Evolutionary conservation across 2,329 filamentous ascomycete species (phyloP), one percentile per base, ranked within the genome.

Genomic region (Phialemoniopsis sp.): DNA sequence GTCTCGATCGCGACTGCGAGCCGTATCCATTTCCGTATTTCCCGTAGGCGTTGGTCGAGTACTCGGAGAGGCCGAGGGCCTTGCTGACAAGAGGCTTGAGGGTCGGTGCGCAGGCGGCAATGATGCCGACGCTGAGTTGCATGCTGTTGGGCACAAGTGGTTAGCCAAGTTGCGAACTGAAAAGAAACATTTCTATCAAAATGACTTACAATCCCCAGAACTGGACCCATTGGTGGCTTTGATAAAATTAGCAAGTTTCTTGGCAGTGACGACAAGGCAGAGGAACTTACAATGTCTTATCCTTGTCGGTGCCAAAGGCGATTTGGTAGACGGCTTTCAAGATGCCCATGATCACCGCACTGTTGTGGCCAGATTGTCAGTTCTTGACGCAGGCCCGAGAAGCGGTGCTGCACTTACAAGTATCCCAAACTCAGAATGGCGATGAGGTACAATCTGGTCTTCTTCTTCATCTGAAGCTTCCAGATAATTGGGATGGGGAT

Each of bases 401-500:
- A n/a, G 15, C 7, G 10, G 13, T 13, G n/a, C 5, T 32, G 4
- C 5, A 47, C 59, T 26, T 46, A 64, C 62, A 66, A 49, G 42
- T 67, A 68, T 21, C 67, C 68, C 15, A 70, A 50, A 35, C 63
- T 62, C 5, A 70, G 50, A 38, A 72, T 61, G 2, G 46, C 52
- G 16, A 68, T 58, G 10, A 71, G 48, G 16, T 67, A 67, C 1
- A 68, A 16, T 15, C 60, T 56, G 2, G 57, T 58, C 13, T 56
- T 55, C n/a, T 49, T 48, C 46, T 61, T 63, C 51, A 65, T 57
- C 39, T 68, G 59, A n/a, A 68, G 48, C 7, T 51, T 48, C 58
- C 62, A 64, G 36, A 70, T 63, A 39, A 70, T 57, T 3, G 63
- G 60, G 2, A 68, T 52, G 1, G 67, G 66, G 14, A 69, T 50